These are phyloP conservation scores for Coprinopsis cinerea DNA, from an alignment of 768 basidiomycete genomes.

Conservation along the genomic window DNA sequence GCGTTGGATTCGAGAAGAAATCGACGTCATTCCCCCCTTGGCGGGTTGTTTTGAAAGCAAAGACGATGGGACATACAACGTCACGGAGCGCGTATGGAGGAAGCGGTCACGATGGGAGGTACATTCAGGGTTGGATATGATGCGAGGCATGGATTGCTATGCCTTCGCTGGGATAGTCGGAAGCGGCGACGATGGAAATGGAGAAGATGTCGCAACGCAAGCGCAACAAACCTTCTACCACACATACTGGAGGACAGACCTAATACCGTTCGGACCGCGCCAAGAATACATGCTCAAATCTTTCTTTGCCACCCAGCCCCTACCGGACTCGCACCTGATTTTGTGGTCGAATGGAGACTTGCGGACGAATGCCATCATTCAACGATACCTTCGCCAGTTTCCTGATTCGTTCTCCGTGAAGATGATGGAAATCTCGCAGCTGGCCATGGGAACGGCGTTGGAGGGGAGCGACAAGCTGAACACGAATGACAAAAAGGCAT, in stretches of 20 bases:
- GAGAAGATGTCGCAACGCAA: conserved; percentile 18
- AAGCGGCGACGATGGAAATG: conserved; percentile 1
- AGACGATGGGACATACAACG: conserved; percentile 62
- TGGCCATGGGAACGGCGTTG: conserved; percentile 76
- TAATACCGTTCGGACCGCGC: conserved; percentile 71
- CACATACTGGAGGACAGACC: conserved; percentile 91
- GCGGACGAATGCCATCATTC: conserved; percentile 47
- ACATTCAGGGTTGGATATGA: conserved; percentile 75
- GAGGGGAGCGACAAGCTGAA: conserved; percentile 56
- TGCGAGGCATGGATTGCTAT: conserved; percentile 85
- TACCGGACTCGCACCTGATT: conserved; percentile 55
- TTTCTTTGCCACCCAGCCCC: conserved; percentile 88
- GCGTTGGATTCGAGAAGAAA: conserved; percentile 67
- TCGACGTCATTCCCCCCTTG: conserved; percentile 59
- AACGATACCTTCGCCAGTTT: conserved; percentile 51
- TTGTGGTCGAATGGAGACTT: conserved; percentile 92
- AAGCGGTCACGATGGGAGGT: conserved; percentile 56
- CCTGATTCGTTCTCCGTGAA: conserved; percentile 69
- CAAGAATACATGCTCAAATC: conserved; percentile 92
- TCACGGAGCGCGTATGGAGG: conserved; percentile 57
- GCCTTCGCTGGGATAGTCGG: conserved; percentile 81
- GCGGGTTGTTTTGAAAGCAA: conserved; percentile 69
- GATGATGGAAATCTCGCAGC: conserved; percentile 54
- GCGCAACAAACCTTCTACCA: conserved; percentile 67
- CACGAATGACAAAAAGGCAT: conserved; percentile 72